Evolutionary conservation across 192 early-diverging fungal species (phyloP).

Genomic region (Backusella macrospora): DNA sequence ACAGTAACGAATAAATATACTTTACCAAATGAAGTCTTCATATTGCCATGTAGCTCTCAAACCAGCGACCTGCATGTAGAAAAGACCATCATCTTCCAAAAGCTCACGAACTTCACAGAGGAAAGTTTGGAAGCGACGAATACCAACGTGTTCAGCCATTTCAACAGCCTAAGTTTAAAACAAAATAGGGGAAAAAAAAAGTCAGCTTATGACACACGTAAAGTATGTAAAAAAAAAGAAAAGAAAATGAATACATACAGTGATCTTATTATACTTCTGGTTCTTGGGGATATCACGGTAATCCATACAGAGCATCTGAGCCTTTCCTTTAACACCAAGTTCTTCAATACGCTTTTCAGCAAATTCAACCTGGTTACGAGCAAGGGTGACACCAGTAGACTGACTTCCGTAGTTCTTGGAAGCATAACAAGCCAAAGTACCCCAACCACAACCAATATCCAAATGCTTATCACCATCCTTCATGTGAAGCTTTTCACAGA

Average conservation of each 20-base stretch:
- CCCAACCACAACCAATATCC: slow-evolving; percentile 99
- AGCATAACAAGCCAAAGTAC: slow-evolving; percentile 87
- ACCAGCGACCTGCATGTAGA: slow-evolving; percentile 98
- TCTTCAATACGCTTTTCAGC: slow-evolving; percentile 83
- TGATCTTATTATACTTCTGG: slow-evolving; percentile 94
- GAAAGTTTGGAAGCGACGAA: slow-evolving; percentile 89
- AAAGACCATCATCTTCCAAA: slow-evolving; percentile 96
- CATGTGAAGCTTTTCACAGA: slow-evolving; percentile 84
- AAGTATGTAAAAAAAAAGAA: background rate
- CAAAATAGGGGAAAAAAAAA: background rate
- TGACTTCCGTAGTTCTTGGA: slow-evolving; percentile 87
- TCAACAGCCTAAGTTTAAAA: slow-evolving; percentile 66
- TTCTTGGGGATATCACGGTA: slow-evolving; percentile 94
- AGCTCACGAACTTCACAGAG: slow-evolving; percentile 90
- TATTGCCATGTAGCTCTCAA: slow-evolving; percentile 72
- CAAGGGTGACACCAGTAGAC: slow-evolving; percentile 93
- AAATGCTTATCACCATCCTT: slow-evolving; percentile 87
- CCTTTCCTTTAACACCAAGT: slow-evolving; percentile 78
- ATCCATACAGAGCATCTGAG: slow-evolving; percentile 89
- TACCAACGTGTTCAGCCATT: slow-evolving; percentile 99
- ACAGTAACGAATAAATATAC: background rate
- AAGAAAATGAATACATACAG: slow-evolving; percentile 44
- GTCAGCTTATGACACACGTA: background rate
- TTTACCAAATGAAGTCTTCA: slow-evolving; percentile 65
- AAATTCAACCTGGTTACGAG: slow-evolving; percentile 88